Percentiles rank a stretch among this genome's conserved stretches.
These are phyloP conservation scores for Alternaria brassicicola DNA, from an alignment of 2,329 filamentous ascomycete genomes.

Conservation along the genomic window DNA sequence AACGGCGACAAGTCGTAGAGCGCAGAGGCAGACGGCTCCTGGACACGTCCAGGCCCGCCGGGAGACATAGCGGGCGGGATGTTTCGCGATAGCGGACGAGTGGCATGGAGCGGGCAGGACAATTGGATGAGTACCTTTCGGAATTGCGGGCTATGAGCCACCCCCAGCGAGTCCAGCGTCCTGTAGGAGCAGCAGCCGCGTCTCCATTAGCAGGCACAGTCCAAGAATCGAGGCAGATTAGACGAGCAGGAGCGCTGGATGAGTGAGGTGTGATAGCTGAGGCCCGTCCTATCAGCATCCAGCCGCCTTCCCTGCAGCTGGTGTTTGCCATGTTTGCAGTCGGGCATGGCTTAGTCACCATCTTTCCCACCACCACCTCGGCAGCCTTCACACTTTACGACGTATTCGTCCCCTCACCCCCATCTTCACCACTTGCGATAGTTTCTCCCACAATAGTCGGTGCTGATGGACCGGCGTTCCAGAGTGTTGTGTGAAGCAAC, in stretches of 20 bases:
- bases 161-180: conserved; percentile 44
- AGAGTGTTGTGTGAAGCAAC: too few species aligned
- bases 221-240: conserved; percentile 24
- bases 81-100: conserved; percentile 27
- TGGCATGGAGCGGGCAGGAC: conserved; percentile 26
- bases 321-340: conserved; percentile 21
- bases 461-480: background rate
- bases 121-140: conserved; percentile 20
- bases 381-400: background rate
- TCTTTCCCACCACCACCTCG: background rate
- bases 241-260: conserved; percentile 19
- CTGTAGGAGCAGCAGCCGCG: conserved; percentile 37
- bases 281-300: conserved; percentile 7
- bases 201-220: conserved; percentile 45
- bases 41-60: conserved; percentile 22
- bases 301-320: conserved; percentile 12
- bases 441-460: background rate
- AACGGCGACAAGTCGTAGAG: conserved; percentile 12
- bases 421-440: background rate
- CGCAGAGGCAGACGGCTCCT: conserved; percentile 14
- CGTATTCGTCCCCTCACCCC: background rate
- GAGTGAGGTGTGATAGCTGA: conserved; percentile 21
- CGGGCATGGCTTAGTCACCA: conserved; percentile 5
- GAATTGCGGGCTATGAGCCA: conserved; percentile 36
- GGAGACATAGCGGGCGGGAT: conserved; percentile 25